Base-by-base conservation (phyloP, 305 asterid genomes). In the Andrographis paniculata region DNA sequence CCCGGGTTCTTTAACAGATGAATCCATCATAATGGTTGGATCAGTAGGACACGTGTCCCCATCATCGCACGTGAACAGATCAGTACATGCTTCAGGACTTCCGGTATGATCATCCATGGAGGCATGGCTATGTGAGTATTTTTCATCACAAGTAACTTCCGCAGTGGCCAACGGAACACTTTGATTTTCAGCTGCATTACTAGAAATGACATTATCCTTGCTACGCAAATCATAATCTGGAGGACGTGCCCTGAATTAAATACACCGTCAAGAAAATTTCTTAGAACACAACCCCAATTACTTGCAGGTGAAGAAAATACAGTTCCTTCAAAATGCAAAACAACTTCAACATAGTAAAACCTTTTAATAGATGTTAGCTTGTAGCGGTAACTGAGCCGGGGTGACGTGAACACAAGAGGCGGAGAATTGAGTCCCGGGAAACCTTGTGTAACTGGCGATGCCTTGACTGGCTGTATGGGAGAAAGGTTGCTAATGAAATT, bases 401-500 rank as follows among this genome's bases (percentile, higher is more conserved):
- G 71, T 30, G 84, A 73, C 35, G 64, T 62, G 63, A 73, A 70
- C 28, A 65, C 60, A 51, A 61, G 61, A 14, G 78, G 68, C 9
- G 85, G 80, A 54, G 81, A 73, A 59, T 55, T 57, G 42, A 71
- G 63, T 55, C 67, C 87, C 2, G 71, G 73, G 61, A 77, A 79
- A 48, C 66, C 76, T 62, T 70, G 79, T 17, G 68, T 56, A 53
- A 50, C 66, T 47, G 70, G 37, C 42, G 70, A 60, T 22, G 67
- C 62, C 50, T 70, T 75, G 53, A 68, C 75, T 13, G 75, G 66
- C 55, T 70, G 78, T 59, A 79, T 76, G 17, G 91, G 91, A 64
- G 94, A 83, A 56, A 79, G 82, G 52, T 74, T 70, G 78, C 82
- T 66, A 35, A 77, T 59, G 59, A 61, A 74, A 60, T 66, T 66